A percentile compares a stretch with the other conserved stretches of the same genome.
Evolutionary conservation across 306 rosid genomes (phyloP).

Genomic region (Arachis stenosperma): DNA sequence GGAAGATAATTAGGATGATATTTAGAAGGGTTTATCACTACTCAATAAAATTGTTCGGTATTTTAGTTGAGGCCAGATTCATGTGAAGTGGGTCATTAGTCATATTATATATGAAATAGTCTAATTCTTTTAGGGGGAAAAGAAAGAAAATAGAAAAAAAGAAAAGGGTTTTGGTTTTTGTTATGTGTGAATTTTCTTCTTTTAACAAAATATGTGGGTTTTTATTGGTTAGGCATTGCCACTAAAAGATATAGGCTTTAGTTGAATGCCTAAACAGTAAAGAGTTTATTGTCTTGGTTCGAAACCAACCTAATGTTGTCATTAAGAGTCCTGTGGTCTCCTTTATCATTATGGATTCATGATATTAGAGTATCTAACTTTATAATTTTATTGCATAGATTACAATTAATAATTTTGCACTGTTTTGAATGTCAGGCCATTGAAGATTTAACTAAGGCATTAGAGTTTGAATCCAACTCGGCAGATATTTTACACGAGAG

Average conservation of each 20-base stretch:
- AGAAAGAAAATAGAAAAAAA: background rate
- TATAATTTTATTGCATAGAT: conserved; percentile 38
- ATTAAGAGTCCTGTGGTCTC: conserved; percentile 12
- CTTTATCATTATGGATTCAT: conserved; percentile 11
- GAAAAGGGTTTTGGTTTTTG: background rate
- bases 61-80: conserved; percentile 28
- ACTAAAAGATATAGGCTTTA: conserved; percentile 18
- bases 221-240: conserved; percentile 27
- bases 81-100: conserved; percentile 11
- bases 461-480: conserved; percentile 81
- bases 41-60: conserved; percentile 16
- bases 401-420: conserved; percentile 19
- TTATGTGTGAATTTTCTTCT: conserved; percentile 22
- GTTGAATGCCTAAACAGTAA: conserved; percentile 8
- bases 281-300: conserved; percentile 8
- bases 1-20: too few species aligned
- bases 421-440: conserved; percentile 63
- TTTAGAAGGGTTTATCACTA: too few species aligned
- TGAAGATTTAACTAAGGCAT: conserved; percentile 79
- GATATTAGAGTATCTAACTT: conserved; percentile 7
- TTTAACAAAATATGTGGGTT: conserved; percentile 10
- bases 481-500: conserved; percentile 90
- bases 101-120: background rate
- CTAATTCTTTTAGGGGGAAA: conserved; percentile 1
- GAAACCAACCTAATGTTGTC: conserved; percentile 21